These are phyloP conservation scores for Tolypocladium nubicola DNA, from an alignment of 2,329 filamentous ascomycete species.

Conservation along the genomic window DNA sequence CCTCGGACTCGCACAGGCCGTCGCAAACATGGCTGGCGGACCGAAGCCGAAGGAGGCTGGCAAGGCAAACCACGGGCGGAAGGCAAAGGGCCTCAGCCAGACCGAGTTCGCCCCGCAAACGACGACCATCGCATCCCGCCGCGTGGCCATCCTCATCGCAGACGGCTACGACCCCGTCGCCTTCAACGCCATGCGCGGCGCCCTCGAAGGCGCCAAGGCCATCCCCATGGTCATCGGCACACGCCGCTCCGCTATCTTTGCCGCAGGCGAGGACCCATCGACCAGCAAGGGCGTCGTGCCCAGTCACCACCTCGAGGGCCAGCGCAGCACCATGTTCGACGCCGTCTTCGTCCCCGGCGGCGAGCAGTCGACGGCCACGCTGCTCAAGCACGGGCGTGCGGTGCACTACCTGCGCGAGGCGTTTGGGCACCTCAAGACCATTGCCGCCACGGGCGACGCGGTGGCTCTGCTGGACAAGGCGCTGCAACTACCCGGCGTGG, in stretches of 20 bases:
- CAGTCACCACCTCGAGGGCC: conserved; percentile 70
- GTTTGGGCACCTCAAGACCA: conserved; percentile 71
- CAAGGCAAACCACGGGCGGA: conserved; percentile 54
- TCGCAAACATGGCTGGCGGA: conserved; percentile 61
- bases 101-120: conserved; percentile 51
- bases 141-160: conserved; percentile 65
- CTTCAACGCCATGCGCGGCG: conserved; percentile 55
- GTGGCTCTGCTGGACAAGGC: conserved; percentile 48
- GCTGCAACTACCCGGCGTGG: conserved; percentile 30
- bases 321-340: conserved; percentile 74
- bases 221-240: conserved; percentile 64
- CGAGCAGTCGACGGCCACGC: conserved; percentile 46
- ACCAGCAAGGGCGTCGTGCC: conserved; percentile 47
- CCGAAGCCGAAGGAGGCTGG: conserved; percentile 41
- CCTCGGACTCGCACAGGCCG: conserved; percentile 53
- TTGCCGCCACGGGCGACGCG: conserved; percentile 65
- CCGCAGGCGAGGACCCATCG: conserved; percentile 44
- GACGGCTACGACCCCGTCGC: conserved; percentile 63
- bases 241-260: conserved; percentile 53
- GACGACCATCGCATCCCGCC: conserved; percentile 59
- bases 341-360: conserved; percentile 70
- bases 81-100: conserved; percentile 57
- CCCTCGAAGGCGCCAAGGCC: conserved; percentile 50
- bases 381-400: conserved; percentile 60
- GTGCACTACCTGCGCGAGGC: conserved; percentile 71